Conservation (phyloP, 441 rosid genomes). For the Corymbia citriodora region DNA sequence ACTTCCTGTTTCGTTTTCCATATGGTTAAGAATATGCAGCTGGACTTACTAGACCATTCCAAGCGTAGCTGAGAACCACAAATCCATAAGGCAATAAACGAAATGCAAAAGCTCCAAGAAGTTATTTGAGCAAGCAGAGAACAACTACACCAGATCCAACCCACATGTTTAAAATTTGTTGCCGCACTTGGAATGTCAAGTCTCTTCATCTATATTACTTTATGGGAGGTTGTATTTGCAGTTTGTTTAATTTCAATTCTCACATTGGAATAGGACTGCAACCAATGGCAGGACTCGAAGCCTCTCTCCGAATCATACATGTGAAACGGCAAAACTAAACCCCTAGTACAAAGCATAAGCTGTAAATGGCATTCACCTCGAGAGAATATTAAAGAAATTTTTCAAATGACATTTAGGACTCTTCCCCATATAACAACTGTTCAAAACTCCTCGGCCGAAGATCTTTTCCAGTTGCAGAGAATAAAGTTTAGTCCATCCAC, state of each 20-base stretch:
- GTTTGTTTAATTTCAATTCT: not conserved
- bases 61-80: not conserved
- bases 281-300: not conserved
- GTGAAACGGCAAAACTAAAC: not conserved
- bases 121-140: not conserved
- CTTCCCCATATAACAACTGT: not conserved
- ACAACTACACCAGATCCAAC: not conserved
- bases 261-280: not conserved
- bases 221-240: not conserved
- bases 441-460: not conserved
- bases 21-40: not conserved
- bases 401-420: not conserved
- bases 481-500: not conserved
- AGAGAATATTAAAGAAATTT: not conserved
- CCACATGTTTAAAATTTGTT: not conserved
- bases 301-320: not conserved
- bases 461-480: not conserved
- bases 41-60: not conserved
- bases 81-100: not conserved
- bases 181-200: not conserved
- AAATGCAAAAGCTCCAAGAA: not conserved
- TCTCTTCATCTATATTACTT: not conserved
- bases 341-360: not conserved
- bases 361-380: not conserved
- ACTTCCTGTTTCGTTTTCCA: not conserved